phyloP scores from a whole-genome alignment of 2,329 filamentous ascomycete genomes.

The Paecilomyces sp. region DNA sequence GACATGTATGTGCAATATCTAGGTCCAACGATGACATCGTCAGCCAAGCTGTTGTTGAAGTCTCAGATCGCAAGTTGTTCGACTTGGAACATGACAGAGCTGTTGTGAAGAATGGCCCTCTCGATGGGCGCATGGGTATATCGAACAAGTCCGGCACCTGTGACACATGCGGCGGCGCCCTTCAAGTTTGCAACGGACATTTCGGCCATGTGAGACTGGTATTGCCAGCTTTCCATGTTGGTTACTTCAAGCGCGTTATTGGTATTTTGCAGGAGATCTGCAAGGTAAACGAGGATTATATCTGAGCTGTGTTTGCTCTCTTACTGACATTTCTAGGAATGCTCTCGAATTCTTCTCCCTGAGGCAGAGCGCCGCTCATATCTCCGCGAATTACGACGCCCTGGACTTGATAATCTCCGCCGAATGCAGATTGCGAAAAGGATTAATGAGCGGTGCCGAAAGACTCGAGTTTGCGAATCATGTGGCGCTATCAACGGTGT shows the following conservation, averaged over 20 bases:
- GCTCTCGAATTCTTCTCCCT: conserved; percentile 72
- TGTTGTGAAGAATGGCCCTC: conserved; percentile 72
- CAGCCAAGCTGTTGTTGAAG: conserved; percentile 88
- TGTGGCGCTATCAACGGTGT: conserved; percentile 81
- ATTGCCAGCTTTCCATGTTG: conserved; percentile 89
- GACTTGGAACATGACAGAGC: conserved; percentile 74
- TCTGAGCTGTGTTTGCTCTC: background rate
- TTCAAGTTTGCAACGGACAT: conserved; percentile 86
- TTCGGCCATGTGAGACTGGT: conserved; percentile 91
- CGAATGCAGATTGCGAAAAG: conserved; percentile 78
- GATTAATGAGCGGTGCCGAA: conserved; percentile 83
- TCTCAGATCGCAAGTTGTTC: conserved; percentile 90
- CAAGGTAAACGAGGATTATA: conserved; percentile 48
- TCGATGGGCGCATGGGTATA: conserved; percentile 82
- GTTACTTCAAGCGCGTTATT: conserved; percentile 90
- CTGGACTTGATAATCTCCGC: conserved; percentile 78
- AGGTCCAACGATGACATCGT: conserved; percentile 91
- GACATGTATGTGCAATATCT: conserved; percentile 1
- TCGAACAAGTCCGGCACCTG: conserved; percentile 77
- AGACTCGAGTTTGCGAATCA: conserved; percentile 72
- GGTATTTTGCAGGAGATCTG: conserved; percentile 91
- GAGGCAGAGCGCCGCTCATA: conserved; percentile 71
- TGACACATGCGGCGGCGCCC: conserved; percentile 71
- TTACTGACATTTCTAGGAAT: conserved; percentile 49
- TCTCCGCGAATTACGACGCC: conserved; percentile 71